Conservation (phyloP, 345 rosid genomes). For the Noccaea caerulescens region DNA sequence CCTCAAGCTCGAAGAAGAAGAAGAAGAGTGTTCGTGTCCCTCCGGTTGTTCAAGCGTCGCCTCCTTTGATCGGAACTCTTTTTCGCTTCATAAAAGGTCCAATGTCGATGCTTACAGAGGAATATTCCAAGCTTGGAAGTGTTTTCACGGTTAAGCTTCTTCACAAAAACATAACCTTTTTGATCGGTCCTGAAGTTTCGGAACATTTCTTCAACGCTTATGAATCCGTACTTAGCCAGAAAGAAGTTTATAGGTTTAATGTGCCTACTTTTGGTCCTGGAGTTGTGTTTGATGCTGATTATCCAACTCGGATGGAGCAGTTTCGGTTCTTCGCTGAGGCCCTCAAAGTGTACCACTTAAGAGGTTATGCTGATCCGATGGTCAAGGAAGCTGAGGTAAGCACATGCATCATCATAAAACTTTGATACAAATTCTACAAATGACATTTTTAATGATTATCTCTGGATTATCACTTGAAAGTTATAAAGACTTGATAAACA, state of each 20-base stretch:
- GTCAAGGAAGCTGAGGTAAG: constrained; percentile 83
- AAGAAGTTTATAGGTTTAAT: constrained; percentile 93
- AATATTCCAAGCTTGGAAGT: constrained; percentile 87
- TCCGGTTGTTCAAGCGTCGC: constrained; percentile 66
- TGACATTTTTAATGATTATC: too few relatives aligned
- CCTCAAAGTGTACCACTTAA: constrained; percentile 77
- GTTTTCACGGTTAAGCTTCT: constrained; percentile 76
- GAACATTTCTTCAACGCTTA: constrained; percentile 94
- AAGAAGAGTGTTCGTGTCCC: constrained; percentile 53
- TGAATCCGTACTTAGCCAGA: constrained; percentile 89
- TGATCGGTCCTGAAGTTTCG: constrained; percentile 94
- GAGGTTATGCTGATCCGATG: constrained; percentile 94
- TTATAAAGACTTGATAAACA: too few relatives aligned
- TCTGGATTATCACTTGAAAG: too few relatives aligned
- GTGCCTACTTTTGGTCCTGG: constrained; percentile 98
- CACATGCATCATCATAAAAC: background rate
- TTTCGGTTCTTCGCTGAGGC: constrained; percentile 94
- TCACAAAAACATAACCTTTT: constrained; percentile 84
- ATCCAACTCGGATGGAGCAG: constrained; percentile 85
- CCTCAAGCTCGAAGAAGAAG: constrained; percentile 63
- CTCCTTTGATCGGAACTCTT: constrained; percentile 68
- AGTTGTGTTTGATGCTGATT: constrained; percentile 94
- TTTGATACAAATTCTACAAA: background rate
- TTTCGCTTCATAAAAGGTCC: constrained; percentile 82
- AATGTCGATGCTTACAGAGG: constrained; percentile 75